Conservation (phyloP, 129 eudicot species). For the Saussurea involucrata region DNA sequence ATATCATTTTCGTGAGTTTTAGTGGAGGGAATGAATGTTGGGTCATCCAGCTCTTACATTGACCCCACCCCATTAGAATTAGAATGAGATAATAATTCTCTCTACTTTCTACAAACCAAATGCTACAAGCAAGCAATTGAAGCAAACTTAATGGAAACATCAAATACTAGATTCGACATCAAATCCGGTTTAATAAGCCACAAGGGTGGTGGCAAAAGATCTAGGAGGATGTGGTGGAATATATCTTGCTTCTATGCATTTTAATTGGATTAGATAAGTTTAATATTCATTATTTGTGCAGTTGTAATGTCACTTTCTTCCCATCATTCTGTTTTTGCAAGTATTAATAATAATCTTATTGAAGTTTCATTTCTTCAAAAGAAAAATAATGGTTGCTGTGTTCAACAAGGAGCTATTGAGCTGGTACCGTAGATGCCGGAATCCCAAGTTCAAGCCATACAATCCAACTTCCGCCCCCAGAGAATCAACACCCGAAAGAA, state of each 20-base stretch:
- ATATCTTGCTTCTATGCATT: slow-evolving; percentile 9
- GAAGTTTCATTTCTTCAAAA: slow-evolving; percentile 7
- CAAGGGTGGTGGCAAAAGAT: too few relatives aligned
- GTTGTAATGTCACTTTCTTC: slow-evolving; percentile 22
- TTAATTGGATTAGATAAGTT: not conserved
- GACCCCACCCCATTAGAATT: not conserved
- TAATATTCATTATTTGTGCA: not conserved
- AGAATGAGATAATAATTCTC: too few relatives aligned
- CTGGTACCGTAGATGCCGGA: slow-evolving; percentile 80
- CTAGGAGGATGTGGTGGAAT: too few relatives aligned
- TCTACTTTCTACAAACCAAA: not conserved
- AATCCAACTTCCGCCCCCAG: slow-evolving; percentile 22
- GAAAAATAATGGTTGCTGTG: slow-evolving; percentile 77
- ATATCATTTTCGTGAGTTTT: not conserved
- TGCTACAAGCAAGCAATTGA: not conserved
- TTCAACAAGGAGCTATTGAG: slow-evolving; percentile 89
- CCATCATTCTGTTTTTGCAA: slow-evolving; percentile 5
- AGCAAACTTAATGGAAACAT: too few relatives aligned
- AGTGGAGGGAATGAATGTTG: not conserved
- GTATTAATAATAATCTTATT: not conserved
- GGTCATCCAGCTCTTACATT: not conserved
- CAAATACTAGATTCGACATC: too few relatives aligned
- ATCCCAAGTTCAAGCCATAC: slow-evolving; percentile 25
- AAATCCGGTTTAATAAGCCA: too few relatives aligned
- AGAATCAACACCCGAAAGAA: slow-evolving; percentile 17